A percentile compares a stretch with the other conserved stretches of the same genome.
These are phyloP conservation scores for Pseudogymnoascus destructans DNA, from an alignment of 2,329 filamentous ascomycete genomes.

Conservation along the genomic window DNA sequence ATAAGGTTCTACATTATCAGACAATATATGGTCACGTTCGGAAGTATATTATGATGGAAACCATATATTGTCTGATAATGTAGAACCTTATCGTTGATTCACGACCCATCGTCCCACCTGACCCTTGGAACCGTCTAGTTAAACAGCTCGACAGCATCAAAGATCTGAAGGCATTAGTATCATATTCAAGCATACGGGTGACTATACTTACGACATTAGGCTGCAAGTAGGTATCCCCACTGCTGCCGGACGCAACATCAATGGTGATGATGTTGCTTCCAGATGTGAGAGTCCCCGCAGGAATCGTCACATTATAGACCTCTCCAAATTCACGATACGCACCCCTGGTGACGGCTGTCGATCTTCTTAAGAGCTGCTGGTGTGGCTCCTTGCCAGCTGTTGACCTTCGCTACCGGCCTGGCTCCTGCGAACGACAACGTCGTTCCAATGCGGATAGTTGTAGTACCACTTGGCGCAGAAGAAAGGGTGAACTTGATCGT, in stretches of 20 bases:
- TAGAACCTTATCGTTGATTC: neutral
- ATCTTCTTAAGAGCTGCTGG: slow-evolving; percentile 47
- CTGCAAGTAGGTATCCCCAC: slow-evolving; percentile 39
- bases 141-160: slow-evolving; percentile 7
- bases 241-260: slow-evolving; percentile 43
- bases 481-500: slow-evolving; percentile 47
- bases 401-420: slow-evolving; percentile 44
- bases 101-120: neutral
- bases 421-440: slow-evolving; percentile 49
- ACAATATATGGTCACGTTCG: neutral
- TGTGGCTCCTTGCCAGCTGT: slow-evolving; percentile 36
- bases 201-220: slow-evolving; percentile 38
- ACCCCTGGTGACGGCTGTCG: slow-evolving; percentile 51
- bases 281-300: slow-evolving; percentile 42
- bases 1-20: neutral
- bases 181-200: neutral
- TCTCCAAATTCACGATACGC: slow-evolving; percentile 52
- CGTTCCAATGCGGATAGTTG: slow-evolving; percentile 51
- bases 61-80: neutral
- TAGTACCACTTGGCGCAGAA: slow-evolving; percentile 36
- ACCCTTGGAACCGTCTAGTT: neutral
- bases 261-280: slow-evolving; percentile 53
- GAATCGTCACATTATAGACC: slow-evolving; percentile 48
- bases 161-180: neutral
- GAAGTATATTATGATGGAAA: neutral